A percentile compares a stretch with the other conserved stretches of the same genome.
phyloP scores from a whole-genome alignment of 208 protist species.

The Trypanosoma lewisi region DNA sequence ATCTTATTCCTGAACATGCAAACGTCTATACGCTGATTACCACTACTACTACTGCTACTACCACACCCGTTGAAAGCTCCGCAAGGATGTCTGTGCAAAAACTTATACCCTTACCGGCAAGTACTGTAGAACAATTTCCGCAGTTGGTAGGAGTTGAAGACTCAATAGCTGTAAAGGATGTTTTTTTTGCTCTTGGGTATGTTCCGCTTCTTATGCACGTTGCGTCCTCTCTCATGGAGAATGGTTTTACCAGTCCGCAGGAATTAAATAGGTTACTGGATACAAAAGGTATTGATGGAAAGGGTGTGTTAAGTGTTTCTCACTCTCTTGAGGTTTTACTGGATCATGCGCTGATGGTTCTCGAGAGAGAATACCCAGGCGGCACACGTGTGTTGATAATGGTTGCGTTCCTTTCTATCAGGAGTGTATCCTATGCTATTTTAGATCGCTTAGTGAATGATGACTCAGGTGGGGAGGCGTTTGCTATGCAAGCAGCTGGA shows the following conservation, averaged over 20 bases:
- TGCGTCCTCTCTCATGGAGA: constrained; percentile 42
- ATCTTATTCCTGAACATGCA: constrained; percentile 48
- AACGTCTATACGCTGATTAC: constrained; percentile 77
- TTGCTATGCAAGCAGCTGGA: constrained; percentile 37
- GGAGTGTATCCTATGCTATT: constrained; percentile 55
- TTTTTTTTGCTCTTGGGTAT: constrained; percentile 39
- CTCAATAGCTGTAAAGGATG: constrained; percentile 12
- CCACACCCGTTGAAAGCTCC: constrained; percentile 15
- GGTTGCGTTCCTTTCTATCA: constrained; percentile 59
- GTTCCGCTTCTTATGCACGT: constrained; percentile 77
- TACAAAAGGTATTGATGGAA: constrained; percentile 26
- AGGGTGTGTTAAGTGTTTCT: constrained; percentile 64
- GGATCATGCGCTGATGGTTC: constrained; percentile 37
- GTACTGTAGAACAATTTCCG: constrained; percentile 34
- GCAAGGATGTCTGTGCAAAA: constrained; percentile 31
- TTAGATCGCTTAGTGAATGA: constrained; percentile 41
- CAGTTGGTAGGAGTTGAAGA: constrained; percentile 29
- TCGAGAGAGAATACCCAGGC: constrained; percentile 37
- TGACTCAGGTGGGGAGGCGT: constrained; percentile 37
- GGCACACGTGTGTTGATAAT: constrained; percentile 34
- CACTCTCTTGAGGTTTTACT: constrained; percentile 45
- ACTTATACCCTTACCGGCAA: constrained; percentile 33
- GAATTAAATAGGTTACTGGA: constrained; percentile 31
- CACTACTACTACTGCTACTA: constrained; percentile 59
- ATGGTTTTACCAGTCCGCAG: constrained; percentile 24